Conservation (phyloP, 2,329 filamentous ascomycete genomes). For the Aspergillus sergii region DNA sequence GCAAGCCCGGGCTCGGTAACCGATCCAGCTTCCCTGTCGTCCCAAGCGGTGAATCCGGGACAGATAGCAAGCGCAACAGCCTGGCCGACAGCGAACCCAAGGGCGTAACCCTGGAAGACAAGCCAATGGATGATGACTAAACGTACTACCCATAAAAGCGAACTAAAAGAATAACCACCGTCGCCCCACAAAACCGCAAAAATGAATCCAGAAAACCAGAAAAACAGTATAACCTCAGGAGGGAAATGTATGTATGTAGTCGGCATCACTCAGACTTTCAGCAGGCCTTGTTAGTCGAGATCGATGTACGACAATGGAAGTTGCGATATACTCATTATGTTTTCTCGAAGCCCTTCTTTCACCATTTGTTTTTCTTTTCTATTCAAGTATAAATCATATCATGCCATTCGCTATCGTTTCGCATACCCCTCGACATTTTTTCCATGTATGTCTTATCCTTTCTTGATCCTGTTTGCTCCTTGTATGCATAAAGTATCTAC, state of each 20-base stretch:
- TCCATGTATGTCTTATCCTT: constrained; percentile 19
- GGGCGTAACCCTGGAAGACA: constrained; percentile 70
- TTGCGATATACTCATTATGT: constrained; percentile 2
- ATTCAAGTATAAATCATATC: constrained; percentile 16
- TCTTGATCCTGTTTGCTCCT: constrained; percentile 4
- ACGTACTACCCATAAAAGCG: background rate
- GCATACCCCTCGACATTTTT: constrained; percentile 27
- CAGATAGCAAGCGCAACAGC: constrained; percentile 38
- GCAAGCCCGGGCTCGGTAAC: constrained; percentile 52
- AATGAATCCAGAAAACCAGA: background rate
- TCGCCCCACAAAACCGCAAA: background rate
- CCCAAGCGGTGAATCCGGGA: constrained; percentile 26
- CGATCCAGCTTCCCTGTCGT: constrained; percentile 34
- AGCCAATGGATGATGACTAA: constrained; percentile 70
- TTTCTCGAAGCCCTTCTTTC: background rate
- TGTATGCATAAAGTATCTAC: constrained; percentile 9
- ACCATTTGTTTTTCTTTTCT: constrained; percentile 3
- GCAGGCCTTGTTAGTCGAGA: constrained; percentile 19
- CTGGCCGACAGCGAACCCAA: constrained; percentile 43
- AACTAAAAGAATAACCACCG: background rate
- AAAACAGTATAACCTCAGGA: background rate
- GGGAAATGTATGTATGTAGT: background rate
- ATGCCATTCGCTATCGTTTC: constrained; percentile 10
- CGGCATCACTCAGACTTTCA: constrained; percentile 11
- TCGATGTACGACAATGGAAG: background rate